Evolutionary conservation across 1,139 yeast species (phyloP), one percentile per base, ranked within the genome.

Genomic region (Protomyces macrosporus): DNA sequence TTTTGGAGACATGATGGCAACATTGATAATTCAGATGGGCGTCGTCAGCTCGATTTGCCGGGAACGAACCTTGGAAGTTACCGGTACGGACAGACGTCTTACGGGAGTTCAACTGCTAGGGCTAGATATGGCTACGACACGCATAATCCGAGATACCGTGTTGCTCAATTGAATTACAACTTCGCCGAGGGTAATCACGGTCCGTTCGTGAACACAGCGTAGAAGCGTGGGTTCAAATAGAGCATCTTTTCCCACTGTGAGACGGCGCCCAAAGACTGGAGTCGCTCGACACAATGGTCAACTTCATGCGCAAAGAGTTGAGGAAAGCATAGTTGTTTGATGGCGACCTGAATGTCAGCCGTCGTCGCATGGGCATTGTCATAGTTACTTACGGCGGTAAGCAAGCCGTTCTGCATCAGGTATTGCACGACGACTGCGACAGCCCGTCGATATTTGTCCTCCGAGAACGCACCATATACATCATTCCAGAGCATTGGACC

Each of bases 401-500:
- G 12, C 30, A 16, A 16, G 9, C 48, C 48, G 5, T 42, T 10
- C 23, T n/a, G 32, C 48, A 42, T 6, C 6, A 42, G 16, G 23
- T 42, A 30, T 5, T n/a, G 23, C 6, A 52, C 12, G 23, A 58
- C 30, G 45, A 58, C 33, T 39, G 48, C 32, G 52, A 52, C 3
- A 9, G 56, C 53, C 30, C 40, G 53, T 9, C 34, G 42, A 23
- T 58, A 58, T 3, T 42, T 39, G 5, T 7, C 12, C 10, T 33
- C 37, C 48, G 34, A 32, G 6, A 52, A 4, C 4, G 39, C 33
- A 4, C 62, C 62, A n/a, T 40, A 45, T 3, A 58, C 33, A 40
- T 58, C 62, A 32, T 51, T 40, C 62, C 62, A 58, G 42, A 52
- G 53, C 45, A 48, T 37, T 6, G 62, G 56, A 5, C 35, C 34